Conservation (phyloP, 2,329 filamentous ascomycete genomes). For the Pseudomassariella vexata region DNA sequence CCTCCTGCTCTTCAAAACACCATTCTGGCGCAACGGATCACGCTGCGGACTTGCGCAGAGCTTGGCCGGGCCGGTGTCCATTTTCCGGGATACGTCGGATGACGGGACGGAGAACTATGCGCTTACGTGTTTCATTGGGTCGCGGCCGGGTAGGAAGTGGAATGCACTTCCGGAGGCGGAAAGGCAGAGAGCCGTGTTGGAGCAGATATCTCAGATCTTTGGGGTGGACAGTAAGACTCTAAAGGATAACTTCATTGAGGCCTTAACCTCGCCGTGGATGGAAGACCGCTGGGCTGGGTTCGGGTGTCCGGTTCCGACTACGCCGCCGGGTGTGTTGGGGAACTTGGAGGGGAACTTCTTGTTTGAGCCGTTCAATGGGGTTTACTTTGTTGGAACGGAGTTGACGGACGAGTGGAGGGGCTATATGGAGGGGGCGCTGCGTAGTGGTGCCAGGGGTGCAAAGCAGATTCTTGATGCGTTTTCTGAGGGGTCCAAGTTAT, state of each 20-base stretch:
- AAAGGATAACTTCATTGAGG: slow-evolving; percentile 22
- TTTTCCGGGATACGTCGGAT: slow-evolving; percentile 37
- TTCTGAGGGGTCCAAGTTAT: too few species aligned
- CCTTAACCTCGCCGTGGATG: slow-evolving; percentile 30
- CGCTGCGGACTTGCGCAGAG: slow-evolving; percentile 40
- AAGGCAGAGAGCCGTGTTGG: slow-evolving; percentile 15
- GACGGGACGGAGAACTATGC: slow-evolving; percentile 21
- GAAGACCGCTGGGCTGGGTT: slow-evolving; percentile 29
- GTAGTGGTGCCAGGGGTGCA: too few species aligned
- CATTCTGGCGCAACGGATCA: slow-evolving; percentile 31
- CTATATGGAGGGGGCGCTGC: slow-evolving; percentile 53
- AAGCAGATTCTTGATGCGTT: too few species aligned
- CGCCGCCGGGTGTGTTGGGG: slow-evolving; percentile 31
- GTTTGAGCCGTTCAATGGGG: slow-evolving; percentile 27
- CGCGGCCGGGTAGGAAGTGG: slow-evolving; percentile 28
- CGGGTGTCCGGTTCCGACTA: slow-evolving; percentile 32
- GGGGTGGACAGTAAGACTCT: background rate
- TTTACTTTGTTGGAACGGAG: slow-evolving; percentile 52
- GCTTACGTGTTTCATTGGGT: slow-evolving; percentile 35
- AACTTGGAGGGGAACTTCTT: slow-evolving; percentile 24
- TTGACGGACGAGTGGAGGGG: slow-evolving; percentile 47
- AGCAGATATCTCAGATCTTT: slow-evolving; percentile 21
- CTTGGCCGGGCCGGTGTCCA: slow-evolving; percentile 36
- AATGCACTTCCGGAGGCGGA: slow-evolving; percentile 13
- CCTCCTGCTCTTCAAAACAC: slow-evolving; percentile 34